These are phyloP conservation scores for Gyrodon lividus DNA, from an alignment of 768 basidiomycete species.

Conservation along the genomic window DNA sequence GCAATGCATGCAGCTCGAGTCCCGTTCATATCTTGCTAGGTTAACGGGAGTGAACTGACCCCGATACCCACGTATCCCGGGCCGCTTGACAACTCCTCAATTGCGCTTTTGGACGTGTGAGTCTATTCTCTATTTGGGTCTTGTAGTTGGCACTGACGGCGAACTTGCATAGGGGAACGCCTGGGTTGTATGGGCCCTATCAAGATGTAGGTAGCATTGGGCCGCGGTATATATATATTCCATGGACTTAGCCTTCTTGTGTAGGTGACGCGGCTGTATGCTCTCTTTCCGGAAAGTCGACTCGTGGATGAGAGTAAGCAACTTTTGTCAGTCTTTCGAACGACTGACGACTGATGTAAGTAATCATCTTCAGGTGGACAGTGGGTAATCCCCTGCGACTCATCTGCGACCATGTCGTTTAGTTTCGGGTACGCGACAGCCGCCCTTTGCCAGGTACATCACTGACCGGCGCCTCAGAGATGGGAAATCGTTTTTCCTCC, in stretches of 20 bases:
- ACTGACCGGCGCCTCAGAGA: constrained; percentile 16
- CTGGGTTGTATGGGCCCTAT: constrained; percentile 75
- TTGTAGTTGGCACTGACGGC: constrained; percentile 2
- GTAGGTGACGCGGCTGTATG: constrained; percentile 67
- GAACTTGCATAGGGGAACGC: constrained; percentile 51
- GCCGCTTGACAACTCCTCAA: constrained; percentile 50
- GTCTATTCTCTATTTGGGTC: constrained; percentile 28
- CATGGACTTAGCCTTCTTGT: constrained; percentile 2
- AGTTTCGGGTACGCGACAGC: constrained; percentile 59
- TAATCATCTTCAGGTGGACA: constrained; percentile 46
- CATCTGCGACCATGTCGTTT: constrained; percentile 56
- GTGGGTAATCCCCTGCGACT: constrained; percentile 76
- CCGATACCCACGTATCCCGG: constrained; percentile 66
- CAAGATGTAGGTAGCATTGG: constrained; percentile 56
- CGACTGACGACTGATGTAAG: background rate
- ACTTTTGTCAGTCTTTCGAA: background rate
- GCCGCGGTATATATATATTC: background rate
- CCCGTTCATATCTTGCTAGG: constrained; percentile 35
- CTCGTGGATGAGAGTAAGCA: constrained; percentile 60
- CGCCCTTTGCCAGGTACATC: background rate
- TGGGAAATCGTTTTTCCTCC: constrained; percentile 50
- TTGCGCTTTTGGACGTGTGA: constrained; percentile 75
- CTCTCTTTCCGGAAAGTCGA: constrained; percentile 60
- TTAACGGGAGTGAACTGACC: constrained; percentile 51
- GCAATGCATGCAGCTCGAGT: background rate